Base-by-base conservation (phyloP, 176 grass and related monocot species). In the Metroxylon sagu region DNA sequence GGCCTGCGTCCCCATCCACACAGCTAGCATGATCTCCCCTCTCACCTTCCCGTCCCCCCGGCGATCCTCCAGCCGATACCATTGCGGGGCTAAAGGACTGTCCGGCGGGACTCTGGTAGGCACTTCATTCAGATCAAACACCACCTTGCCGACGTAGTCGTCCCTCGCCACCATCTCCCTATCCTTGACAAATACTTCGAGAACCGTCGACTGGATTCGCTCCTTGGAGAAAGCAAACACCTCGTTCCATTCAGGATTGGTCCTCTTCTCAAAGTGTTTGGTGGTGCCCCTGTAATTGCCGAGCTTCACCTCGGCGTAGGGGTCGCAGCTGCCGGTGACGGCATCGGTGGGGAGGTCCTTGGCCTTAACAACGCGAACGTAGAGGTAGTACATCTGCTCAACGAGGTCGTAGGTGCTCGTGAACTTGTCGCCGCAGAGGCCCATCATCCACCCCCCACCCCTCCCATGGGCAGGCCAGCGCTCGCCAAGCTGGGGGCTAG, bases 141-240 rank as follows among this genome's bases (percentile, higher is more conserved):
- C 60, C 50, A 94, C 71, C 52, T 51, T 59, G 48, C 84, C 84
- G 60, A 88, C 25, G 69, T 61, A 82, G 66, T 60, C 88, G 49
- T 84, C 88, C 26, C 54, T 52, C 29, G 53, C 55, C 48, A 68
- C 19, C 60, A 72, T 60, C 67, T 69, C 62, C 56, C 25, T 74
- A 57, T 85, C 89, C 70, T 69, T 82, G 48, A 89, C 66, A 31
- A 71, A 30, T 17, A 95, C 85, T 80, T 95, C 89, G 2, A 95
- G 85, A 30, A 14, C 26, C 28, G 85, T 51, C 64, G 89, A 79
- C 52, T 85, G 89, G 19, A 83, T 65, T 16, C 60, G 54, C 25
- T 89, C 89, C 60, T 74, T 74, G 18, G 81, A 82, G 71, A 95
- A 95, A 26, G 89, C 84, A 66, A 95, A 95, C 28, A 85, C 74